Evolutionary conservation across 2,329 filamentous ascomycete species (phyloP), one percentile per base, ranked within the genome.

Genomic region (Trichoderma hamatum): DNA sequence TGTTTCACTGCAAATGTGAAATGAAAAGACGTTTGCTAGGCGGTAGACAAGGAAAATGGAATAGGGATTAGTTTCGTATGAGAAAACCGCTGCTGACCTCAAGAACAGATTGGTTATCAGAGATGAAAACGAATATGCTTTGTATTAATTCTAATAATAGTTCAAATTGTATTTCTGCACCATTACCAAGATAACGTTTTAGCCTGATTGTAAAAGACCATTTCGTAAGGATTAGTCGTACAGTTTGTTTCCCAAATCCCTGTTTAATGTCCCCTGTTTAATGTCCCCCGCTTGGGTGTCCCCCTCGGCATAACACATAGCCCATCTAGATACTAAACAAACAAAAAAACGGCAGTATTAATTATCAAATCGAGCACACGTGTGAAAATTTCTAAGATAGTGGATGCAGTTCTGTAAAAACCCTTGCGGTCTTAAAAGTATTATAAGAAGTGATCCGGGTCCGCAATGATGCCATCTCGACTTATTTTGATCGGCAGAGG

Each of bases 391-490:
- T 11, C 19, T n/a, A 34, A 32, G 54, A 56, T 56, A 32, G 54
- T 28, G 28, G 28, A 56, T 6, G 54, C 54, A 56, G 10, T 4
- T 56, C 21, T 32, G 28, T n/a, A 34, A 21, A 34, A 21, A 28
- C 28, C 54, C 26, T n/a, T 30, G 24, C 54, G 9, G 16, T 9
- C 7, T 19, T 28, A 9, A 56, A 56, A 11, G 6, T 10, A 7
- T 21, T 56, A n/a, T 56, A 56, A 56, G 46, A 56, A 56, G 54
- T 26, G 26, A 56, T 56, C 11, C 5, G 24, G 54, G 54, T 56
- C 54, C 54, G 54, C 54, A 56, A 56, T 56, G 54, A 34, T 56
- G 28, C 54, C 26, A 56, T 56, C 19, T 28, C 30, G 54, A n/a
- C 5, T 28, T 21, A 32, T 21, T 30, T n/a, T 32, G 19, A 32